Evolutionary conservation across 306 rosid genomes (phyloP), one percentile per base, ranked within the genome.

Genomic region (Malus sylvestris): DNA sequence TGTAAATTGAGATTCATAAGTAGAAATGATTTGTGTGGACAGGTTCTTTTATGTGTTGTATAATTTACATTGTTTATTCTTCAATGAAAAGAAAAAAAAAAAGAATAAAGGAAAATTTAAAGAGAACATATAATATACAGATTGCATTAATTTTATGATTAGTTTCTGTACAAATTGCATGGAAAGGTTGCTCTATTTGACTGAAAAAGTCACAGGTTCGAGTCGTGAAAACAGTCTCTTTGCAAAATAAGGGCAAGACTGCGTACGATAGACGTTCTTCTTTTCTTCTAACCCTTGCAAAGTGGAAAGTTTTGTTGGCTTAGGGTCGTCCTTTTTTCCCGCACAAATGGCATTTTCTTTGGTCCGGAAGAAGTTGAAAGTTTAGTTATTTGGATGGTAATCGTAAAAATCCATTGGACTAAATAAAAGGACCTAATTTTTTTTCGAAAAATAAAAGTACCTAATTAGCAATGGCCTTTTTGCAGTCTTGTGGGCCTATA

Each of bases 1-100:
- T 89, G 98, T 91, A 91, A 79, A 93, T 91, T 83, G 80, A 81
- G 84, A 85, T 83, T 84, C 82, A 75, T 73, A 69, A 76, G 19
- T 82, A 76, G 83, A 81, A 78, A 72, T 86, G 61, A 88, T 89
- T 83, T 84, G 94, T 85, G 88, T 81, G 93, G 82, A 84, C 85
- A 70, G 85, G 84, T 86, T 86, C 84, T 86, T 15, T 80, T 71
- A 63, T 76, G 70, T 78, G 89, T 73, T 87, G 82, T 87, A 84
- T 89, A 88, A 82, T 38, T 38, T 38, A 38, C 82, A 80, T 69
- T 85, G 70, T 87, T 81, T 79, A 82, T 88, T 88, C 87, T 82
- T 85, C 85, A 30, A 84, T 75, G 76, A 63, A 84, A 70, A 77
- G 20, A 7, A n/a, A 66, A 59, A 35, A 35, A 79, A 75, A 78